Evolutionary conservation across 2,329 filamentous ascomycete genomes (phyloP).

Genomic region (Amylocarpus encephaloides): DNA sequence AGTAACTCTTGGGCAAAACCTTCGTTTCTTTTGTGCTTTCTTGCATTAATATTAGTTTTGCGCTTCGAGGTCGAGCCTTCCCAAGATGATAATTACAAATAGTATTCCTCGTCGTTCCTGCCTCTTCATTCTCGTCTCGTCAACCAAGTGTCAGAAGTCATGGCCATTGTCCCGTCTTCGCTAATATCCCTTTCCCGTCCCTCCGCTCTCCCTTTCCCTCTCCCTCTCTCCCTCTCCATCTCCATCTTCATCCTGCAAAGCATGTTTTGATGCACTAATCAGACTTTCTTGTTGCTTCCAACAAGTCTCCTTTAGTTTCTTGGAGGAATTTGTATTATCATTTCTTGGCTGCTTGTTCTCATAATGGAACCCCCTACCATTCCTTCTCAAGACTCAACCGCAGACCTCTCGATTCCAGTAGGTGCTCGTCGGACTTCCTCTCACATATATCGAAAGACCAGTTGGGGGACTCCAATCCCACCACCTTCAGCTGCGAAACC

Average conservation of each 20-base stretch:
- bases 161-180: neutral
- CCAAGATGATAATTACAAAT: neutral
- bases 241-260: slow-evolving; percentile 27
- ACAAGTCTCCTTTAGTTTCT: slow-evolving; percentile 28
- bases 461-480: slow-evolving; percentile 33
- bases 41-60: neutral
- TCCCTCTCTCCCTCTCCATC: slow-evolving; percentile 11
- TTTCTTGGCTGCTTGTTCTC: slow-evolving; percentile 23
- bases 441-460: slow-evolving; percentile 35
- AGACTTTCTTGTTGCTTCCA: slow-evolving; percentile 19
- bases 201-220: neutral
- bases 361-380: slow-evolving; percentile 25
- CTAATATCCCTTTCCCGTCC: neutral
- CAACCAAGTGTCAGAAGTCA: neutral
- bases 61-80: slow-evolving; percentile 5
- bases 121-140: neutral
- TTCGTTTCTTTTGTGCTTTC: no score
- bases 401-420: slow-evolving; percentile 16
- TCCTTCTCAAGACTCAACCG: slow-evolving; percentile 8
- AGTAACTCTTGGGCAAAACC: no score
- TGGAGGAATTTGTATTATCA: slow-evolving; percentile 30
- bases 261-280: slow-evolving; percentile 25
- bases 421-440: slow-evolving; percentile 34
- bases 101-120: neutral
- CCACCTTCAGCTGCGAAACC: slow-evolving; percentile 27